phyloP scores from a whole-genome alignment of 768 basidiomycete species.

The Coprinopsis cinerea region DNA sequence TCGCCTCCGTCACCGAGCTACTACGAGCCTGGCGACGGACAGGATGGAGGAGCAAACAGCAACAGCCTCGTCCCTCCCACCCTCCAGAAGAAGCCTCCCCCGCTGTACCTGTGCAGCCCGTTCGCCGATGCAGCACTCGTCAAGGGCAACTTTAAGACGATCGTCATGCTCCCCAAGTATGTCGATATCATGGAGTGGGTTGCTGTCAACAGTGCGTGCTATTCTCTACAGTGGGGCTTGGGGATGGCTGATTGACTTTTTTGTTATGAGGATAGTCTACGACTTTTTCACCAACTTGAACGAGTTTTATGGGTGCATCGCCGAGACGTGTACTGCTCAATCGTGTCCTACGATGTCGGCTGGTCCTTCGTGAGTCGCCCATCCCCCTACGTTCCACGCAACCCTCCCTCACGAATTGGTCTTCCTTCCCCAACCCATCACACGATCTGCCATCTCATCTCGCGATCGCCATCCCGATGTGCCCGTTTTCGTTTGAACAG shows the following conservation, averaged over 20 bases:
- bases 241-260: background rate
- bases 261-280: constrained; percentile 69
- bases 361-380: constrained; percentile 65
- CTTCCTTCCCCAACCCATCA: too few relatives aligned
- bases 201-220: constrained; percentile 56
- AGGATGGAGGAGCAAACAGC: background rate
- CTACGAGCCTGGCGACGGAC: background rate
- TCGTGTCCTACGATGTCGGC: constrained; percentile 93
- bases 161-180: constrained; percentile 92
- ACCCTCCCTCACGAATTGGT: background rate
- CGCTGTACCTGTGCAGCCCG: constrained; percentile 87
- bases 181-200: constrained; percentile 99
- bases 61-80: constrained; percentile 18
- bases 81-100: constrained; percentile 33
- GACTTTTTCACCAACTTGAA: constrained; percentile 98
- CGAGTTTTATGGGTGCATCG: constrained; percentile 89
- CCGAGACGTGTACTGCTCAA: constrained; percentile 86
- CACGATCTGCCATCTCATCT: too few relatives aligned
- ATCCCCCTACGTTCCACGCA: background rate
- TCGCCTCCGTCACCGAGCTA: constrained; percentile 2
- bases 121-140: constrained; percentile 97
- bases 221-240: background rate
- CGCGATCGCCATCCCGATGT: background rate
- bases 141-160: constrained; percentile 97
- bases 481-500: constrained; percentile 30